These are phyloP conservation scores for Flammula alnicola DNA, from an alignment of 1,284 basidiomycete genomes.

Conservation along the genomic window DNA sequence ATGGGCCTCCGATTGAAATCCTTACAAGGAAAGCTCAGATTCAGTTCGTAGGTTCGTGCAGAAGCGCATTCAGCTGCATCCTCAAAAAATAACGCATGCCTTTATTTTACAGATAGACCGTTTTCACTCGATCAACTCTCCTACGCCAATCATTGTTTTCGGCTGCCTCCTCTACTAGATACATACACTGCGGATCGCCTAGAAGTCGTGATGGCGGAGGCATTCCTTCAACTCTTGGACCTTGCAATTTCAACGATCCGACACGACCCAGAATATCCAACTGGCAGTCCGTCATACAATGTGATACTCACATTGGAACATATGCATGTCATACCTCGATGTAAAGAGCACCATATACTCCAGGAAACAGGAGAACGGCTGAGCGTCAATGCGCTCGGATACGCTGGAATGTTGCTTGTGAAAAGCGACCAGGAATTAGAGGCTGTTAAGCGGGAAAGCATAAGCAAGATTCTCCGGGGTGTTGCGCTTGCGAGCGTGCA, in stretches of 20 bases:
- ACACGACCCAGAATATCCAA: slow-evolving; percentile 61
- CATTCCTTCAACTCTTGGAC: slow-evolving; percentile 79
- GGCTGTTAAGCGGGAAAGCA: slow-evolving; percentile 62
- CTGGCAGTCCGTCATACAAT: slow-evolving; percentile 79
- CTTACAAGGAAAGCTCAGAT: slow-evolving; percentile 63
- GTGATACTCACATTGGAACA: slow-evolving; percentile 83
- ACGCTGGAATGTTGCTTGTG: slow-evolving; percentile 84
- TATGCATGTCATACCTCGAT: slow-evolving; percentile 81
- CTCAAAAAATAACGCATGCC: neutral
- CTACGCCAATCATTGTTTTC: slow-evolving; percentile 81
- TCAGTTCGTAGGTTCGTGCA: slow-evolving; percentile 58
- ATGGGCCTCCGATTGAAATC: slow-evolving; percentile 75
- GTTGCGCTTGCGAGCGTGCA: slow-evolving; percentile 70
- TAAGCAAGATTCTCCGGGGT: slow-evolving; percentile 60
- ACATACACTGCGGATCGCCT: slow-evolving; percentile 51
- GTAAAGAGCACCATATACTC: slow-evolving; percentile 57
- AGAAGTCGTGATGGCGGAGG: slow-evolving; percentile 59
- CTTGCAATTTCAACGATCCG: slow-evolving; percentile 78
- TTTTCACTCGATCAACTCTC: slow-evolving; percentile 71
- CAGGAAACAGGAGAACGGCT: slow-evolving; percentile 56
- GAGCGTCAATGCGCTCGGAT: slow-evolving; percentile 85
- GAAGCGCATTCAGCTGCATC: neutral
- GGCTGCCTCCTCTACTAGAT: slow-evolving; percentile 58
- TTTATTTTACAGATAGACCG: slow-evolving; percentile 60
- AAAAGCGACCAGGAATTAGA: slow-evolving; percentile 78